Evolutionary conservation across 768 basidiomycete species (phyloP), one percentile per base, ranked within the genome.

Genomic region (Lactarius tabidus): DNA sequence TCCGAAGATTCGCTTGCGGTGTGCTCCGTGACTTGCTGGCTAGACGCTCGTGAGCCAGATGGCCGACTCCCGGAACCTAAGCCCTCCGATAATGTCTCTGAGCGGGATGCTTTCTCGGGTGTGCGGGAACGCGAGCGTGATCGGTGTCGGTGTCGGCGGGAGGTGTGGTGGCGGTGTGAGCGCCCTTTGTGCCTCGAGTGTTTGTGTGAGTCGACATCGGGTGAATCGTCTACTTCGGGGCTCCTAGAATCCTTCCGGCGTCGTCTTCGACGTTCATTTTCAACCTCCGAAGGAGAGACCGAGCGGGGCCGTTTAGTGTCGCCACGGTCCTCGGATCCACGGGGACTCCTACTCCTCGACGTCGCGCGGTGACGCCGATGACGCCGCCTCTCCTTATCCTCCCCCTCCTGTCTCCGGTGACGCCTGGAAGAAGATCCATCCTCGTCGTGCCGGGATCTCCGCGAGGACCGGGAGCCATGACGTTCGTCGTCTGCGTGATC

Each of bases 401-500:
- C 66, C 33, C 67, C 69, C 15, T 61, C 60, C 23, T 62, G 71
- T 33, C 69, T 70, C 57, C 55, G n/a, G n/a, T n/a, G 68, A 41
- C 65, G 72, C 43, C 70, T 70, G 29, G 67, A 70, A 31, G 59
- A 68, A 31, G 59, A 68, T 17, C 72, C 67, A 38, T 71, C 60
- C 26, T 70, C 66, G 36, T 56, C 61, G 6, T 67, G 55, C 38
- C 66, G 57, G 8, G 70, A 60, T 33, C 69, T 70, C 62, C 71
- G 70, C 41, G 63, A 60, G 31, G 79, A 77, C 41, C 70, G 72
- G 36, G 76, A 76, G 39, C 72, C 73, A 29, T 71, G 74, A 59
- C 67, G 69, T 20, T 66, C 70, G 35, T 66, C 70, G 35, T 75
- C 76, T 53, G 75, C 77, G 63, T 78, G 77, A 15, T 79, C 81